Evolutionary conservation across 2,329 filamentous ascomycete genomes (phyloP), one percentile per base, ranked within the genome.

Genomic region (Colletotrichum phormii): DNA sequence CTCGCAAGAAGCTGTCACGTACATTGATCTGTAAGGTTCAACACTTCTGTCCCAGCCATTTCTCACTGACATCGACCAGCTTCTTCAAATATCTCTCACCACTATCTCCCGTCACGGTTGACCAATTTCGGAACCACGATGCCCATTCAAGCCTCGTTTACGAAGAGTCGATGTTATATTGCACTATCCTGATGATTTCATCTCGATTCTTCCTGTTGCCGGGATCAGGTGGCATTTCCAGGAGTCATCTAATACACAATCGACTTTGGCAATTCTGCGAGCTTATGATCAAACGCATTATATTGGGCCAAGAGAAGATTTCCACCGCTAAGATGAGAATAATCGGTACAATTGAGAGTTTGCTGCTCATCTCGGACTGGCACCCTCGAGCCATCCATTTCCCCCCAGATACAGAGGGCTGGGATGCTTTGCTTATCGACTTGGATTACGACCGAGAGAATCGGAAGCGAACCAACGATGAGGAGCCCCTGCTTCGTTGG

Each of bases 1-100:
- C 0, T 77, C 75, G 3, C 77, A 78, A 65, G 77, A 78, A n/a
- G 77, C 77, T 18, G 77, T 78, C 18, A 77, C 77, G 2, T 78
- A 78, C 26, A 69, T 76, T n/a, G 76, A 77, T 18, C 26, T 77
- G 76, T 77, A 33, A 71, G 75, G n/a, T 2, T 0, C 2, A 18
- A n/a, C 18, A n/a, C 42, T n/a, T 49, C 8, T 3, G 18, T 4
- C 42, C 8, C 42, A 49, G 18, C 42, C 15, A 49, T 0, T 5
- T n/a, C 42, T 11, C 15, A 22, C 42, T 49, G 18, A 49, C 42
- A 49, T 49, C 42, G 55, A 1, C 18, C 37, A 72, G 70, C 5
- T 72, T 72, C 46, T 72, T 68, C 54, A 64, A 69, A 46, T 53
- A 69, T n/a, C 42, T 72, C 3, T 62, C 65, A 3, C 70, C 65